Evolutionary conservation across 2,329 filamentous ascomycete genomes (phyloP).

Genomic region (Fusarium sp.): DNA sequence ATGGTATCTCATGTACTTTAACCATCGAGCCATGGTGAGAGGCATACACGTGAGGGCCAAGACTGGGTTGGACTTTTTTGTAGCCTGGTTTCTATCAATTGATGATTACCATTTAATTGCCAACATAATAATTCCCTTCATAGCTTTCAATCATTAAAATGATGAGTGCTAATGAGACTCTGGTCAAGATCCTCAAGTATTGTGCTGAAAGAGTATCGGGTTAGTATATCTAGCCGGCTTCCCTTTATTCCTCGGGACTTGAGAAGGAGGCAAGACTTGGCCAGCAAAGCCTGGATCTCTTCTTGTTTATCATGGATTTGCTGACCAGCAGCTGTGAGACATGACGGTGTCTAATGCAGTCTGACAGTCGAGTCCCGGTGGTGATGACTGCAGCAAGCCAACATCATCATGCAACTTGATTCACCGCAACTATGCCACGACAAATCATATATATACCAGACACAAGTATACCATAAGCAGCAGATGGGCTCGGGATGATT

Average conservation of each 20-base stretch:
- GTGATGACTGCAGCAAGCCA: not conserved
- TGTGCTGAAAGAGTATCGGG: not conserved
- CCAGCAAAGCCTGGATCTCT: not conserved
- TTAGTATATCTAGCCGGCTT: not conserved
- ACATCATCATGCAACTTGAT: not conserved
- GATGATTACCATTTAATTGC: not conserved
- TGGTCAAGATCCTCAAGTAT: not conserved
- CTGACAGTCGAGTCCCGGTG: not conserved
- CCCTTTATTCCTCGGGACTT: not conserved
- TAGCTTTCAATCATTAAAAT: not conserved
- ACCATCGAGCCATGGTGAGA: not conserved
- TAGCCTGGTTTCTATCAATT: not conserved
- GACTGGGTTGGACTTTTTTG: not conserved
- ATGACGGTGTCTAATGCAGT: not conserved
- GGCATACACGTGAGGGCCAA: not conserved
- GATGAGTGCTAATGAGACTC: not conserved
- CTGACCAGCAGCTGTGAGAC: not conserved
- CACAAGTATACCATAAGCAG: not conserved
- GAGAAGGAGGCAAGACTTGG: not conserved
- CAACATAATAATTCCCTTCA: not conserved
- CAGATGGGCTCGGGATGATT: not conserved
- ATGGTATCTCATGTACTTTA: too few species aligned
- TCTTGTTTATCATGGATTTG: not conserved
- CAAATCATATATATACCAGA: not conserved
- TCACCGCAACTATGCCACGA: not conserved